Evolutionary conservation across 371 early-diverging fungal genomes (phyloP).

Genomic region (Mortierella sp.): DNA sequence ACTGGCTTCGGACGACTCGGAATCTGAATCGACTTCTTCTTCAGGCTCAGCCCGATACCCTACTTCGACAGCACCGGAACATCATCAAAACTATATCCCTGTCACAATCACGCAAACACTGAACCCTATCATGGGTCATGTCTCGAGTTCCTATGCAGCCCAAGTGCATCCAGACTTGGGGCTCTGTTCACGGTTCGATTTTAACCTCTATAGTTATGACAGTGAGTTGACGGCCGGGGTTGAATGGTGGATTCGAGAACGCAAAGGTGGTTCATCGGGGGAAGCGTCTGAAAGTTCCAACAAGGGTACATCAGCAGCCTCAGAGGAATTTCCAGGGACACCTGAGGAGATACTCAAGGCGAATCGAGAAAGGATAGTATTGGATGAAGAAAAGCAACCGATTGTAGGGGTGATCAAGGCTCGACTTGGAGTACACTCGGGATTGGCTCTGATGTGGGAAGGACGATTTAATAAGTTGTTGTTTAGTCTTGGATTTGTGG

Average conservation of each 20-base stretch:
- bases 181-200: slow-evolving; percentile 85
- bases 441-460: slow-evolving; percentile 74
- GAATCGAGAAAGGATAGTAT: slow-evolving; percentile 1
- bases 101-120: slow-evolving; percentile 79
- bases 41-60: slow-evolving; percentile 25
- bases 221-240: slow-evolving; percentile 86
- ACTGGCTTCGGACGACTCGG: slow-evolving; percentile 16
- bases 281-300: not conserved
- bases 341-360: slow-evolving; percentile 14
- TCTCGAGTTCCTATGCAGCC: slow-evolving; percentile 83
- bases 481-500: slow-evolving; percentile 71
- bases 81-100: slow-evolving; percentile 54
- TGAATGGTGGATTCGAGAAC: slow-evolving; percentile 72
- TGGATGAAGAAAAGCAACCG: slow-evolving; percentile 30
- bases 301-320: not conserved
- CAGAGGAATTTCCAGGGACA: slow-evolving; percentile 34
- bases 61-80: slow-evolving; percentile 48
- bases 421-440: slow-evolving; percentile 61
- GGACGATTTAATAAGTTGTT: slow-evolving; percentile 69
- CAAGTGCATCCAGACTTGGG: slow-evolving; percentile 75
- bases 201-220: slow-evolving; percentile 89
- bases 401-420: slow-evolving; percentile 69
- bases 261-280: slow-evolving; percentile 9
- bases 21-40: not conserved
- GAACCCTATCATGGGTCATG: slow-evolving; percentile 91